These are phyloP conservation scores for Aureobasidium sp. DNA, from an alignment of 2,329 filamentous ascomycete species.

Conservation along the genomic window DNA sequence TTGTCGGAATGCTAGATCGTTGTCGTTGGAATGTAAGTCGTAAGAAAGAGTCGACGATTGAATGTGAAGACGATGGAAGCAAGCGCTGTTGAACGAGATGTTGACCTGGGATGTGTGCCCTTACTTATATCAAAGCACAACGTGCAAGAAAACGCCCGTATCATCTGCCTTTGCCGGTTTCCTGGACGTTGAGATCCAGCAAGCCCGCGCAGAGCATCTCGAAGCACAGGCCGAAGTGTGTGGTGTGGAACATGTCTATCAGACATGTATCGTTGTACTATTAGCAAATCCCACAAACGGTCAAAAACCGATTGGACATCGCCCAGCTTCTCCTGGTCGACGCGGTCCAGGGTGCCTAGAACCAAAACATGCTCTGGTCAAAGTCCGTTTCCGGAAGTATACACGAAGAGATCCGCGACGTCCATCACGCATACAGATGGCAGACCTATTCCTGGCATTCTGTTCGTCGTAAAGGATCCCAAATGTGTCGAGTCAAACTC, in stretches of 20 bases:
- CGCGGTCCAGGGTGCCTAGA: not conserved
- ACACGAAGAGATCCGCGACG: not conserved
- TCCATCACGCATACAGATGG: not conserved
- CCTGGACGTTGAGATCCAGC: not conserved
- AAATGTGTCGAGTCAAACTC: not conserved
- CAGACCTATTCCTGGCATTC: not conserved
- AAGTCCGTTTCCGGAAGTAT: not conserved
- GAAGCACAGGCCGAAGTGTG: not conserved
- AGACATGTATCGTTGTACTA: slow-evolving; percentile 10
- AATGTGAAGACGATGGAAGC: not conserved
- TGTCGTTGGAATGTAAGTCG: not conserved
- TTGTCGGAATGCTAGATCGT: slow-evolving; percentile 5
- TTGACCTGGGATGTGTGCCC: not conserved
- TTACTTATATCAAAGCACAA: slow-evolving; percentile 13
- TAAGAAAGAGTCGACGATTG: not conserved
- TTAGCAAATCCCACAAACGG: slow-evolving; percentile 11
- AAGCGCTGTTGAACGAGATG: slow-evolving; percentile 8
- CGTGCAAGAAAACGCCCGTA: slow-evolving; percentile 7
- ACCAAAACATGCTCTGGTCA: not conserved
- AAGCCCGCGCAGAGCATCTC: not conserved
- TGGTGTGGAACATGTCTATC: slow-evolving; percentile 11
- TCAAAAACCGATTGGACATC: not conserved
- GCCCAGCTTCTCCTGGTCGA: not conserved
- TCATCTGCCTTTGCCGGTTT: slow-evolving; percentile 9
- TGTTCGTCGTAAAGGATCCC: not conserved